Evolutionary conservation across 176 grass and related monocot genomes (phyloP), one percentile per base, ranked within the genome.

Genomic region (Aegilops longissima): DNA sequence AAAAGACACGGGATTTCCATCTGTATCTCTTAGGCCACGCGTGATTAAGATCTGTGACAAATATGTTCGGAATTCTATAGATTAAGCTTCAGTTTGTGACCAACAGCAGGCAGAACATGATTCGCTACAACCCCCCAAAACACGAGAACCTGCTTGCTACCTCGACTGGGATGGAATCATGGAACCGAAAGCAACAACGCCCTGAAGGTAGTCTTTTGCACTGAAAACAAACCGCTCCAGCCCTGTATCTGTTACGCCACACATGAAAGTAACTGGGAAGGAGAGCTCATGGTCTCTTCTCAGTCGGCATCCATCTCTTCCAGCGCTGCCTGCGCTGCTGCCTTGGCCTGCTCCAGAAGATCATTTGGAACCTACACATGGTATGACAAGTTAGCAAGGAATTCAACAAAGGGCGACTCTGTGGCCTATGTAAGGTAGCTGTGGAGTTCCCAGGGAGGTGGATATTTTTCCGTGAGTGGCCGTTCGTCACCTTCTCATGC

Each of bases 301-400:
- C 79, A 95, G 84, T 93, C 91, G 11, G 94, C 91, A 61, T 94
- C 94, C 94, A 96, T 96, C 86, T 93, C 94, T 83, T 96, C 91
- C 3, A 96, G 70, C 34, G 91, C 94, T 16, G 86, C 89, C 82
- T 92, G 93, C 4, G 94, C 91, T 29, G 91, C 89, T 23, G 80
- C 64, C 83, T 93, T 93, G 29, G 89, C 94, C 85, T 90, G 85
- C 85, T 90, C 82, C 73, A 92, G 76, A 20, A 93, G 85, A 76
- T 85, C 70, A 34, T 79, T 61, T 12, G 94, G 92, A 31, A 93
- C 92, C 94, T 97, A 87, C 10, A 38, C 9, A 77, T 67, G 44
- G 9, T 8, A 73, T 73, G 44, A 1, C 40, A 59, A 16, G 35
- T 34, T 70, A 34, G 62, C 3, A 71, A 24, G 38, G 9, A 24